Conservation (phyloP, 2,329 filamentous ascomycete species). For the Exophiala sp. region DNA sequence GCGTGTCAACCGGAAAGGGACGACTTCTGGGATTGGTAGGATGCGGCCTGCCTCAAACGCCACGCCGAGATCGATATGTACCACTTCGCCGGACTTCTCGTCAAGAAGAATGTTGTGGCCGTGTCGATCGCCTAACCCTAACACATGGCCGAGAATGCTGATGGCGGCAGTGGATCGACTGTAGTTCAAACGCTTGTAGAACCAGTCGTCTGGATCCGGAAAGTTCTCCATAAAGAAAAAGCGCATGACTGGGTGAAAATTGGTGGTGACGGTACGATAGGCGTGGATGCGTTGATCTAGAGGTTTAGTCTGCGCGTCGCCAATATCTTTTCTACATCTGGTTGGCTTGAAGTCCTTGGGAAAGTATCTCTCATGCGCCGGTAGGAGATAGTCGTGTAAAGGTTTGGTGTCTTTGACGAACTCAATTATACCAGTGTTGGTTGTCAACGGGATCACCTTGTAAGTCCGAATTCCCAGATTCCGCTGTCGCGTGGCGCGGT, state of each 20-base stretch:
- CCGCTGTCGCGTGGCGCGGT: conserved; percentile 81
- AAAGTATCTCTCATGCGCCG: conserved; percentile 81
- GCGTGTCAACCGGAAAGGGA: conserved; percentile 89
- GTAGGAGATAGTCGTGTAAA: conserved; percentile 86
- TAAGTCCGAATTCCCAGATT: conserved; percentile 91
- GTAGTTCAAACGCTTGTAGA: conserved; percentile 81
- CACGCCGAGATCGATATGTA: conserved; percentile 95
- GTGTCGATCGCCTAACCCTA: conserved; percentile 90
- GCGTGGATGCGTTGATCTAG: conserved; percentile 68
- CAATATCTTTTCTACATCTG: conserved; percentile 75
- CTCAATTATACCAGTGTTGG: conserved; percentile 86
- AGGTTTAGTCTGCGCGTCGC: conserved; percentile 65
- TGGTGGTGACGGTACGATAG: conserved; percentile 74
- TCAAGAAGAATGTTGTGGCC: conserved; percentile 96
- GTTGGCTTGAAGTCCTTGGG: conserved; percentile 76
- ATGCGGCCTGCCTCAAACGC: conserved; percentile 95
- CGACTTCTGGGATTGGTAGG: conserved; percentile 90
- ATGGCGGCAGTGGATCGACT: conserved; percentile 91
- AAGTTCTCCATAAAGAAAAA: conserved; percentile 98
- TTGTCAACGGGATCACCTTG: conserved; percentile 87
- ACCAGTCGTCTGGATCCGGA: conserved; percentile 93
- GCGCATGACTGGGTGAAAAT: conserved; percentile 87
- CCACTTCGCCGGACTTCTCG: conserved; percentile 81
- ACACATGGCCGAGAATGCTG: conserved; percentile 87
- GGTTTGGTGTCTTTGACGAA: conserved; percentile 94